phyloP scores from a whole-genome alignment of 2,329 filamentous ascomycete genomes.

The Gnomoniopsis sp. region DNA sequence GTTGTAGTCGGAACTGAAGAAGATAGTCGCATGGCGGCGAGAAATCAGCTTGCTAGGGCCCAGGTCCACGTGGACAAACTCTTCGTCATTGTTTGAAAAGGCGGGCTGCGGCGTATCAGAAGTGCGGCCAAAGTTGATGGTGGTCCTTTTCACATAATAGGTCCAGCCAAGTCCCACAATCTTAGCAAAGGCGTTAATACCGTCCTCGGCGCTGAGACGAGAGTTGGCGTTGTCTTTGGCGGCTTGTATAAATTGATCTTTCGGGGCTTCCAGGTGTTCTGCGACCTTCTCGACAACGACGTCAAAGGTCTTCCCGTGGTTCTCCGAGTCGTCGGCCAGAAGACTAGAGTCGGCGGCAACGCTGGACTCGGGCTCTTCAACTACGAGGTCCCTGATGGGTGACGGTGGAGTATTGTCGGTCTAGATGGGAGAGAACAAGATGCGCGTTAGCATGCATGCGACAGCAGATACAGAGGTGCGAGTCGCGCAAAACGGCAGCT shows the following conservation, averaged over 20 bases:
- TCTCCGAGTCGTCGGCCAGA: constrained; percentile 36
- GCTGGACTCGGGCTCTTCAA: constrained; percentile 34
- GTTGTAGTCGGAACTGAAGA: constrained; percentile 64
- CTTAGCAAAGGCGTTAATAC: constrained; percentile 75
- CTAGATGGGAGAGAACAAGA: background rate
- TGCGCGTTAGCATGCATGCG: constrained; percentile 4
- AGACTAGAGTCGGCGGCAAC: constrained; percentile 32
- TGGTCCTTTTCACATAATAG: constrained; percentile 74
- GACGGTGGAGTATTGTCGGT: constrained; percentile 20
- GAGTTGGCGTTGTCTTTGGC: constrained; percentile 61
- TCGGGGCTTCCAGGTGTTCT: constrained; percentile 43
- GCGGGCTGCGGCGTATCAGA: constrained; percentile 48
- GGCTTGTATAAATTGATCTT: constrained; percentile 51
- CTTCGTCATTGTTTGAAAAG: constrained; percentile 42
- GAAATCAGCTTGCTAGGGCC: constrained; percentile 81
- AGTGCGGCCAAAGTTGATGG: constrained; percentile 71
- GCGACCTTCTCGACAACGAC: constrained; percentile 54
- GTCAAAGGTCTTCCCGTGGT: constrained; percentile 47
- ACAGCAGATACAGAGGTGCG: constrained; percentile 1
- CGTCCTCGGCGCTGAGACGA: constrained; percentile 58
- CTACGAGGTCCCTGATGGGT: constrained; percentile 38
- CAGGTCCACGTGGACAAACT: constrained; percentile 78
- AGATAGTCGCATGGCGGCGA: constrained; percentile 71
- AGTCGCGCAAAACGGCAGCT: constrained; percentile 7
- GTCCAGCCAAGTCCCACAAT: constrained; percentile 81